A percentile compares a stretch with the other conserved stretches of the same genome.
Conservation (phyloP, 1,139 yeast species). For the Wickerhamomyces sp. region DNA sequence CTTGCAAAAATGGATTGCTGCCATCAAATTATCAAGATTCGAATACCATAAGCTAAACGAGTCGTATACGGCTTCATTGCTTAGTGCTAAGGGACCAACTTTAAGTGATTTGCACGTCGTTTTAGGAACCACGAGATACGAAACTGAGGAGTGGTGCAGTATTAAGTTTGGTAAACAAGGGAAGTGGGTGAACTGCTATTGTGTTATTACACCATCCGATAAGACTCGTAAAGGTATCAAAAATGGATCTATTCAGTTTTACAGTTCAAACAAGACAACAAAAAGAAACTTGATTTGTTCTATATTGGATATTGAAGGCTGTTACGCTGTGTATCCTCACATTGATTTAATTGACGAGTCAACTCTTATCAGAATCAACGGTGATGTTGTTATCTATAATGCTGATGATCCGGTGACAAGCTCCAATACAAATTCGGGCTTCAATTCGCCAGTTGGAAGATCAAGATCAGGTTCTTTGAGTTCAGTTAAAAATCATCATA, state of each 20-base stretch:
- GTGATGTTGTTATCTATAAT: constrained; percentile 55
- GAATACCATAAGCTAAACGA: constrained; percentile 72
- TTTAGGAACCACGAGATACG: constrained; percentile 66
- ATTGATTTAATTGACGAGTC: constrained; percentile 67
- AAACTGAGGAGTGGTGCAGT: constrained; percentile 79
- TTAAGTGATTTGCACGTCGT: constrained; percentile 73
- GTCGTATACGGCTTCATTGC: constrained; percentile 81
- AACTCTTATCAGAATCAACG: constrained; percentile 73
- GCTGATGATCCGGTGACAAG: constrained; percentile 6
- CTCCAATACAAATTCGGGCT: neutral
- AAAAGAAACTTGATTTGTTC: constrained; percentile 70
- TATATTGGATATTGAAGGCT: constrained; percentile 54
- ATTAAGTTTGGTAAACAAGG: constrained; percentile 82
- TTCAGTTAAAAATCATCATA: constrained; percentile 4
- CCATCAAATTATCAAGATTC: constrained; percentile 62
- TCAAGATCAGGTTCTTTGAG: constrained; percentile 5
- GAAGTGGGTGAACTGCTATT: constrained; percentile 83
- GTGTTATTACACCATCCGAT: constrained; percentile 64
- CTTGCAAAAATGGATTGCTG: constrained; percentile 55
- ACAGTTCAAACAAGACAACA: constrained; percentile 17
- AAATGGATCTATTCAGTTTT: constrained; percentile 27
- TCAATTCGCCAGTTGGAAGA: constrained; percentile 2
- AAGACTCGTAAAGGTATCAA: constrained; percentile 37
- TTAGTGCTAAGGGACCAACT: constrained; percentile 71
- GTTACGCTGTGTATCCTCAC: constrained; percentile 74